phyloP scores from a whole-genome alignment of 2,329 filamentous ascomycete species.

The Myriosclerotinia duriaeana region DNA sequence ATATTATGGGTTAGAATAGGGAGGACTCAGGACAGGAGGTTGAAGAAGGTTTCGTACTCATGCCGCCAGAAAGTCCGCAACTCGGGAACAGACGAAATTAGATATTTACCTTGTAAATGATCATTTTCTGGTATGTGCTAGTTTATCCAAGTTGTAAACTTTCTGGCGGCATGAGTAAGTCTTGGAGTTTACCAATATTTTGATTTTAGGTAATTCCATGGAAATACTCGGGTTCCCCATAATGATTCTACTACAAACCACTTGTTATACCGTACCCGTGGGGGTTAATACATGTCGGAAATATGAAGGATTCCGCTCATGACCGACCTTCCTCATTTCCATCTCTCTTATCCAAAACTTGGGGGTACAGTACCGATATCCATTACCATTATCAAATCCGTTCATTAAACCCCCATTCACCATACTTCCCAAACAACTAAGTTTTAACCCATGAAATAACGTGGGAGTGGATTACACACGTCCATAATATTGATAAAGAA shows the following conservation, averaged over 20 bases:
- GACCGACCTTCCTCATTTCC: neutral
- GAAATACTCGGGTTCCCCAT: too few relatives aligned
- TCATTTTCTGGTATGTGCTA: too few relatives aligned
- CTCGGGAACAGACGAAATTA: too few relatives aligned
- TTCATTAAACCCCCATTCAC: neutral
- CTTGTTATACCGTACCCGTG: too few relatives aligned
- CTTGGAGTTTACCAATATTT: too few relatives aligned
- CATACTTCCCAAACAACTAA: neutral
- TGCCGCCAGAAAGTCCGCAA: neutral
- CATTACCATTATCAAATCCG: neutral
- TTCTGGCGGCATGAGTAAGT: too few relatives aligned
- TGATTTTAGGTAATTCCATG: too few relatives aligned
- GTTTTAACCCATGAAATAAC: neutral
- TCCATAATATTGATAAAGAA: neutral
- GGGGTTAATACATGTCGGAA: neutral
- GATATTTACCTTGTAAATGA: too few relatives aligned
- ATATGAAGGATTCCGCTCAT: neutral
- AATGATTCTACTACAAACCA: too few relatives aligned
- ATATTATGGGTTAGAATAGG: neutral
- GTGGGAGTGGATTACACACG: constrained; percentile 7
- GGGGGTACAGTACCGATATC: too few relatives aligned
- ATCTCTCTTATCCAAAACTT: neutral
- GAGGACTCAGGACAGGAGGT: too few relatives aligned
- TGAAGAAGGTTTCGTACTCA: neutral
- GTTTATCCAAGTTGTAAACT: too few relatives aligned